Evolutionary conservation across 495 filamentous ascomycete genomes (phyloP), one percentile per base, ranked within the genome.

Genomic region (Trichoderma reesei): DNA sequence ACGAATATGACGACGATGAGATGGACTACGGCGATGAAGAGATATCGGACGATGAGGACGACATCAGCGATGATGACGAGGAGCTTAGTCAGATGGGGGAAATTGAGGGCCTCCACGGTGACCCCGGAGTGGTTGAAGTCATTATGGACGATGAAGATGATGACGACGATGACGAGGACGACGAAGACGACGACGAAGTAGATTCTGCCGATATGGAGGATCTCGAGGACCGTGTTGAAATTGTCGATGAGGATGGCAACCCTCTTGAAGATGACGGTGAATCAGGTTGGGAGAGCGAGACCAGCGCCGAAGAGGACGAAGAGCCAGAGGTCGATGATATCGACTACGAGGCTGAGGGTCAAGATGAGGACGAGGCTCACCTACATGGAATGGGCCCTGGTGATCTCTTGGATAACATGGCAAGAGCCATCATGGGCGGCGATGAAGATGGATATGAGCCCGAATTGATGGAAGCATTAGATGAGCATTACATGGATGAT

Each of bases 21-120:
- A 92, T 97, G 81, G 91, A 90, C 60, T 92, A 92, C 67, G 89
- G 91, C 10, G 92, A 93, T 9, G 92, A 93, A 64, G 91, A 90
- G 18, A 84, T 86, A 72, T 85, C 82, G 1, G 83, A 82, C 61
- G 88, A 91, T 71, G 86, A 89, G 63, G 92, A 90, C 9, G 90
- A 96, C 67, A 85, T 94, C 59, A 95, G 91, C 68, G 94, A 96
- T 68, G 92, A 97, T 61, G 92, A 96, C 61, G 87, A 90, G 64
- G 92, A 86, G 41, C 72, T 81, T 18, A 81, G 86, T 68, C 89
- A 88, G 41, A 90, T 94, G 78, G 93, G 92, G 9, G 83, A 81
- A 5, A 88, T 96, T 63, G 92, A 95, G 83, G 92, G 92, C 64
- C 80, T 95, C 59, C 79, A 88, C 56, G 92, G 92, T 33, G 88